These are phyloP conservation scores for Paecilomyces variotii DNA, from an alignment of 2,329 filamentous ascomycete species.

Conservation along the genomic window DNA sequence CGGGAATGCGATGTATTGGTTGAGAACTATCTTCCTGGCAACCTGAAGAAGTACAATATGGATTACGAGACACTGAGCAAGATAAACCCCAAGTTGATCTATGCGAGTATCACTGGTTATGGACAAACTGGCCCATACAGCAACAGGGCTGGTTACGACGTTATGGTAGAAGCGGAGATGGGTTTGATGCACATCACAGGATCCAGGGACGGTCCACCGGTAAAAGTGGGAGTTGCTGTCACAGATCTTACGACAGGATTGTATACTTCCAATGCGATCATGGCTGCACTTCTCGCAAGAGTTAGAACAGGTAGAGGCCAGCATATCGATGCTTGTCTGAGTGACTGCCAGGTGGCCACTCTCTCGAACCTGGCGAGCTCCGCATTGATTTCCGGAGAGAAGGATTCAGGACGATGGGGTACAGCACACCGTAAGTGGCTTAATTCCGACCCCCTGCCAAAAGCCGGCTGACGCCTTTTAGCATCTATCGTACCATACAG, in stretches of 20 bases:
- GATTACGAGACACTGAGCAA: slow-evolving; percentile 74
- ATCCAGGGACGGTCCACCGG: slow-evolving; percentile 74
- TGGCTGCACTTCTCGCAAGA: slow-evolving; percentile 80
- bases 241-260: slow-evolving; percentile 92
- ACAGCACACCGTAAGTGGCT: slow-evolving; percentile 72
- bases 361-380: slow-evolving; percentile 94
- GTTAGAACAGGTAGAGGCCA: slow-evolving; percentile 71
- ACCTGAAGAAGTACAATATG: slow-evolving; percentile 81
- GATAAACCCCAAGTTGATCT: slow-evolving; percentile 82
- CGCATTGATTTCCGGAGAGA: slow-evolving; percentile 76
- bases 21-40: slow-evolving; percentile 91
- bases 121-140: slow-evolving; percentile 91
- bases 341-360: slow-evolving; percentile 91
- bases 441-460: neutral
- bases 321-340: slow-evolving; percentile 83
- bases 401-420: slow-evolving; percentile 85
- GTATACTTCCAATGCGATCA: slow-evolving; percentile 91
- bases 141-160: slow-evolving; percentile 85
- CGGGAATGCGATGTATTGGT: slow-evolving; percentile 86
- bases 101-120: slow-evolving; percentile 94
- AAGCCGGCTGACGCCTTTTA: slow-evolving; percentile 32
- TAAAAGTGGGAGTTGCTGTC: slow-evolving; percentile 95
- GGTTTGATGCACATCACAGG: slow-evolving; percentile 98
- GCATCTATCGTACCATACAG: slow-evolving; percentile 96
- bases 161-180: slow-evolving; percentile 98